phyloP scores from a whole-genome alignment of 176 grass and related monocot species.

The Avena insularis region DNA sequence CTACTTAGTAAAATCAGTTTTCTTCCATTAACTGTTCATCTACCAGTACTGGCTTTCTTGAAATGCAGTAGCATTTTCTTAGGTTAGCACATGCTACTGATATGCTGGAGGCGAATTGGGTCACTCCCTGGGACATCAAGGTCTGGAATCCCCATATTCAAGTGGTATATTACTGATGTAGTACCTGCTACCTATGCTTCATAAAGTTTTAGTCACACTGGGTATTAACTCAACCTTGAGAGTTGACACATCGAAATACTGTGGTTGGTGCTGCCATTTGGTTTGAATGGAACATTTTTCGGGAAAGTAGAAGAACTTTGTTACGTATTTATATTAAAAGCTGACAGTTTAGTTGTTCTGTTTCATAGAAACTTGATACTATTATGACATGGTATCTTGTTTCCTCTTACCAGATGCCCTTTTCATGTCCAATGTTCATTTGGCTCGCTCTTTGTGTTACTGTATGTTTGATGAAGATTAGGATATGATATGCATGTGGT shows the following conservation, averaged over 20 bases:
- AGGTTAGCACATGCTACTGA: constrained; percentile 6
- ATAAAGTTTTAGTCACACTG: background rate
- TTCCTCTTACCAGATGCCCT: background rate
- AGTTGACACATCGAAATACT: background rate
- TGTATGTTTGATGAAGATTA: background rate
- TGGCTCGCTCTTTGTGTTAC: background rate
- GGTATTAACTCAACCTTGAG: background rate
- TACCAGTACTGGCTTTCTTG: background rate
- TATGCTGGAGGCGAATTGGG: constrained; percentile 3
- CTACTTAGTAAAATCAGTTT: background rate
- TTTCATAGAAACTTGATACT: constrained; percentile 7
- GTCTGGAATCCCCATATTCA: background rate
- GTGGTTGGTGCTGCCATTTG: constrained; percentile 13
- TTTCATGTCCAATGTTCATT: constrained; percentile 20
- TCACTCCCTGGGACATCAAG: constrained; percentile 10
- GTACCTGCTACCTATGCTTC: background rate
- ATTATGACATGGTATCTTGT: background rate
- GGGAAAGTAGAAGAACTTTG: background rate
- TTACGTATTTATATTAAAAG: too few relatives aligned
- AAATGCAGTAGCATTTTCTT: constrained; percentile 8
- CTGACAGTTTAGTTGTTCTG: background rate
- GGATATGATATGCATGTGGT: background rate
- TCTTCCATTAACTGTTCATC: background rate
- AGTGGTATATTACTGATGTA: background rate
- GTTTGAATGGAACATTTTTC: background rate